Evolutionary conservation across 169 alveolate species (phyloP).

Genomic region (Perkinsus marinus): DNA sequence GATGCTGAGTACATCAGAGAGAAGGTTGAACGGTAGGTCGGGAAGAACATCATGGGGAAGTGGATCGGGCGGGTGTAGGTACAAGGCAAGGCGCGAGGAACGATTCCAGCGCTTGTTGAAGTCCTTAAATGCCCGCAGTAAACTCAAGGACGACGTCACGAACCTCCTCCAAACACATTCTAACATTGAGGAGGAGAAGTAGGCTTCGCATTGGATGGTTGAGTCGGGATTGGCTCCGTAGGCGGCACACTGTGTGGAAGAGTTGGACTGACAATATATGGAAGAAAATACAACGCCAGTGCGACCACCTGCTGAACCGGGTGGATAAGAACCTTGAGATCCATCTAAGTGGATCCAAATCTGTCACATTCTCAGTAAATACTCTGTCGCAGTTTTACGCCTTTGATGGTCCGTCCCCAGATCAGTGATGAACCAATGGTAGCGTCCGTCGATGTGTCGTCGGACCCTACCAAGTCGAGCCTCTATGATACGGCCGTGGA

Average conservation of each 20-base stretch:
- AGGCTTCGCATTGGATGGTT: neutral
- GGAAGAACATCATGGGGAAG: neutral
- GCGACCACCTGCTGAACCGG: neutral
- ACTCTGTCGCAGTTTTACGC: neutral
- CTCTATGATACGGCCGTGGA: neutral
- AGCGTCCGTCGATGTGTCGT: neutral
- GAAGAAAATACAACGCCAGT: neutral
- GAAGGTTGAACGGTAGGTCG: neutral
- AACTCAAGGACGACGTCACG: neutral
- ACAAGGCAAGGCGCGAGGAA: neutral
- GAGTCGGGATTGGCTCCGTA: neutral
- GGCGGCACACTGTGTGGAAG: neutral
- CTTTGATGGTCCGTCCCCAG: neutral
- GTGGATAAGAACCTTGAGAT: neutral
- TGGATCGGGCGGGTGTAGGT: neutral
- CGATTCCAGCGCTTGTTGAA: neutral
- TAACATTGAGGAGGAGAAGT: neutral
- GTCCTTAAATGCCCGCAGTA: neutral
- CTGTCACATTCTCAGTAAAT: neutral
- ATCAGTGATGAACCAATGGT: neutral
- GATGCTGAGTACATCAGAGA: neutral
- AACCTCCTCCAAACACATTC: neutral
- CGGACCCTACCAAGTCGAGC: neutral
- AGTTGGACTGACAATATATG: neutral
- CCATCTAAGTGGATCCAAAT: neutral